Evolutionary conservation across 306 rosid genomes (phyloP), one percentile per base, ranked within the genome.

Genomic region (Mimosa bimucronata): DNA sequence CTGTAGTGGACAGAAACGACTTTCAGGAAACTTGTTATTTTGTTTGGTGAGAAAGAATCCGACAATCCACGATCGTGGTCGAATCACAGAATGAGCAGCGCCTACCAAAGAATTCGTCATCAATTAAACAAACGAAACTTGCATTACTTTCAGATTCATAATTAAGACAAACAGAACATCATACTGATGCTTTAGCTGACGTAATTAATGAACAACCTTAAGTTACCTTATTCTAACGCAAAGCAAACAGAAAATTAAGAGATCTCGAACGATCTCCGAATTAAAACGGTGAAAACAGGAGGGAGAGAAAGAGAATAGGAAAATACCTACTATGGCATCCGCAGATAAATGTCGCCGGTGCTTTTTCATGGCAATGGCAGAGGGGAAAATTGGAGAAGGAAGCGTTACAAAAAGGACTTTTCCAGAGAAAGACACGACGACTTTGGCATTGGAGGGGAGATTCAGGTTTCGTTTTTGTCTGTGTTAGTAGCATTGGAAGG

Each of bases 11-110:
- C 84, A 86, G 83, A 90, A 77, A 65, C 85, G 71, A 83, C 76
- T 83, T 77, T 89, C 88, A 71, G 77, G 15, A 71, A 80, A 61
- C 86, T 87, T 91, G 21, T 84, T 91, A 62, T 60, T 72, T 46
- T 78, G 86, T 79, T 64, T 90, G 80, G 79, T 14, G 81, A 71
- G 64, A 82, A 92, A 90, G 79, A 94, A 86, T 90, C 89, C 97
- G 77, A 87, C 88, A 74, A 92, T 84, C 98, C 98, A 91, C 71
- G 98, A 85, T 85, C 90, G 79, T 76, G 97, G 85, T 87, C 95
- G 95, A 87, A 83, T 92, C 98, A 92, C 91, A 90, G 97, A 97
- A 85, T 88, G 88, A 86, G 92, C 97, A 90, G 79, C 87, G 79
- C 68, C 74, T 80, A 85, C 58, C 75, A 85, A 71, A 83, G 42